Conservation (phyloP, 306 rosid species). For the Rosa rugosa region DNA sequence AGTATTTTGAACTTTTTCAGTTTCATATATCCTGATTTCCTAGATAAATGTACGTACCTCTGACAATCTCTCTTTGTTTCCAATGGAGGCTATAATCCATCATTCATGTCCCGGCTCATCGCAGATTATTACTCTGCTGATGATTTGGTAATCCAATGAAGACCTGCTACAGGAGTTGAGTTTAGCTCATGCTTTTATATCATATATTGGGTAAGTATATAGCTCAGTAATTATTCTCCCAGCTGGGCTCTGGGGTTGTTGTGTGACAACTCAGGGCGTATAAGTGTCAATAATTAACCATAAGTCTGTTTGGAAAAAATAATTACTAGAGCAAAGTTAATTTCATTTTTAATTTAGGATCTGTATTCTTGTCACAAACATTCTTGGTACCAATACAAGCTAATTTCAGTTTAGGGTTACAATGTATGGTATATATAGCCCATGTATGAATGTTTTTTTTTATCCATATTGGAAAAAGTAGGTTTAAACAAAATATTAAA, state of each 20-base stretch:
- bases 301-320: background rate
- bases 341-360: background rate
- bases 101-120: conserved; percentile 93
- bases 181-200: conserved; percentile 31
- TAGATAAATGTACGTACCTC: conserved; percentile 5
- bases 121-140: conserved; percentile 93
- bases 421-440: background rate
- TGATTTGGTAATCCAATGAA: conserved; percentile 80
- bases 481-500: background rate
- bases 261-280: background rate
- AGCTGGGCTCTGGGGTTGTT: background rate
- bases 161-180: conserved; percentile 53
- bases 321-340: background rate
- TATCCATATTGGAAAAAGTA: background rate
- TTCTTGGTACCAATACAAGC: background rate
- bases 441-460: background rate
- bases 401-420: background rate
- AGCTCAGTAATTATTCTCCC: background rate
- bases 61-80: conserved; percentile 30
- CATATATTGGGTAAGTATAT: conserved; percentile 36
- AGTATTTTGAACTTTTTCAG: background rate
- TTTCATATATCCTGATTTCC: conserved; percentile 7
- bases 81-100: conserved; percentile 97
- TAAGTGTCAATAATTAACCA: background rate
- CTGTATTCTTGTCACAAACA: background rate